A percentile compares a stretch with the other conserved stretches of the same genome.
Conservation (phyloP, 2,329 filamentous ascomycete species). For the Hypoxylon sp. region DNA sequence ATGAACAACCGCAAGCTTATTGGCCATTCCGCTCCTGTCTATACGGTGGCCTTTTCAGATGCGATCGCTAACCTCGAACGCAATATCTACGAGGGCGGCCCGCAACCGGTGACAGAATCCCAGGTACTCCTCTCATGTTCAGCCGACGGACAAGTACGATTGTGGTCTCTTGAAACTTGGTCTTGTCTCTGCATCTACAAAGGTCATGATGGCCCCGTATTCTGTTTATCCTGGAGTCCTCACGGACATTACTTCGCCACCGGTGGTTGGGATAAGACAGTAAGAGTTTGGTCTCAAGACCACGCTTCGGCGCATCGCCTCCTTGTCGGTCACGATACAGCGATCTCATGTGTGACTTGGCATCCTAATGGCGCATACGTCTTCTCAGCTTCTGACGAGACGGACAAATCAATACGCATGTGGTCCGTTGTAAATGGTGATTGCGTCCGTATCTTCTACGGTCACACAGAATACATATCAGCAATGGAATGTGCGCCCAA, state of each 20-base stretch:
- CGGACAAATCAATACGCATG: slow-evolving; percentile 93
- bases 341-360: slow-evolving; percentile 92
- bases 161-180: slow-evolving; percentile 95
- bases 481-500: slow-evolving; percentile 87
- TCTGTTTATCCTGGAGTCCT: slow-evolving; percentile 89
- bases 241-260: slow-evolving; percentile 96
- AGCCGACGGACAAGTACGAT: slow-evolving; percentile 86
- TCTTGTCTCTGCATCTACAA: slow-evolving; percentile 95
- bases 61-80: slow-evolving; percentile 69
- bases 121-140: slow-evolving; percentile 89
- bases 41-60: slow-evolving; percentile 87
- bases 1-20: slow-evolving; percentile 79
- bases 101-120: slow-evolving; percentile 66
- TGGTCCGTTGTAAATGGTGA: slow-evolving; percentile 92
- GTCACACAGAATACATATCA: slow-evolving; percentile 89
- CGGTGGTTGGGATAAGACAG: slow-evolving; percentile 88
- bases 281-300: slow-evolving; percentile 92
- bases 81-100: slow-evolving; percentile 65
- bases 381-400: slow-evolving; percentile 89
- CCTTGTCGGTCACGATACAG: slow-evolving; percentile 91
- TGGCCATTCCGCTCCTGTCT: slow-evolving; percentile 91
- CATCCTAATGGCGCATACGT: slow-evolving; percentile 95
- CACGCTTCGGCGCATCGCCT: slow-evolving; percentile 90
- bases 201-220: slow-evolving; percentile 89
- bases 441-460: slow-evolving; percentile 91